A percentile compares a stretch with the other conserved stretches of the same genome.
phyloP scores from a whole-genome alignment of 768 basidiomycete genomes.

The Xerocomus potaroensis region DNA sequence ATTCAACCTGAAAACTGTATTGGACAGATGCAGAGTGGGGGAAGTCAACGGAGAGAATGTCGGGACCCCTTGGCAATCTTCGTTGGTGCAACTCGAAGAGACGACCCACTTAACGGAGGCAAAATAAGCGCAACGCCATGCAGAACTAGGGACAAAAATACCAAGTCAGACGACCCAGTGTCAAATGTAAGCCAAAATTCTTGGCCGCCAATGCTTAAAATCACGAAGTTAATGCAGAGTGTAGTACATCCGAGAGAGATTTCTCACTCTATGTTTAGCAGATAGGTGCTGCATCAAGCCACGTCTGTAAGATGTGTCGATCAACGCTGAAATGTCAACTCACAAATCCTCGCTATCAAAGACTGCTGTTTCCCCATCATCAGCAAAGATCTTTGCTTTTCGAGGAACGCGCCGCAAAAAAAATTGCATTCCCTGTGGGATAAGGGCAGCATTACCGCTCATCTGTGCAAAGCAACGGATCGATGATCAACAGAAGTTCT shows the following conservation, averaged over 20 bases:
- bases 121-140: conserved; percentile 3
- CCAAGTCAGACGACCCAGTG: conserved; percentile 57
- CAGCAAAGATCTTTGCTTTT: conserved; percentile 11
- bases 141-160: conserved; percentile 17
- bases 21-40: conserved; percentile 29
- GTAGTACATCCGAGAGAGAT: not conserved
- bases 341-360: conserved; percentile 34
- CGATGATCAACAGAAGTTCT: not conserved
- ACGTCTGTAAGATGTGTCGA: not conserved
- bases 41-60: conserved; percentile 36
- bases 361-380: conserved; percentile 22
- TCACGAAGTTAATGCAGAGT: conserved; percentile 1
- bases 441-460: conserved; percentile 10
- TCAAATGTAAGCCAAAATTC: conserved; percentile 45
- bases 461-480: conserved; percentile 4
- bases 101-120: conserved; percentile 44
- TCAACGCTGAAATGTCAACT: conserved; percentile 10
- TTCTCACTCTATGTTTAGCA: conserved; percentile 34
- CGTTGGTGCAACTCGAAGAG: conserved; percentile 39
- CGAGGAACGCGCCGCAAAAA: conserved; percentile 22
- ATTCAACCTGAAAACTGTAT: conserved; percentile 37
- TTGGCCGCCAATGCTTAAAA: conserved; percentile 39
- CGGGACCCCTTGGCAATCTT: conserved; percentile 44
- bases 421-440: conserved; percentile 22
- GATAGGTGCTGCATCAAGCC: conserved; percentile 34